A percentile compares a stretch with the other conserved stretches of the same genome.
Evolutionary conservation across 2,329 filamentous ascomycete species (phyloP).

Genomic region (Emmonsiellopsis sp.): DNA sequence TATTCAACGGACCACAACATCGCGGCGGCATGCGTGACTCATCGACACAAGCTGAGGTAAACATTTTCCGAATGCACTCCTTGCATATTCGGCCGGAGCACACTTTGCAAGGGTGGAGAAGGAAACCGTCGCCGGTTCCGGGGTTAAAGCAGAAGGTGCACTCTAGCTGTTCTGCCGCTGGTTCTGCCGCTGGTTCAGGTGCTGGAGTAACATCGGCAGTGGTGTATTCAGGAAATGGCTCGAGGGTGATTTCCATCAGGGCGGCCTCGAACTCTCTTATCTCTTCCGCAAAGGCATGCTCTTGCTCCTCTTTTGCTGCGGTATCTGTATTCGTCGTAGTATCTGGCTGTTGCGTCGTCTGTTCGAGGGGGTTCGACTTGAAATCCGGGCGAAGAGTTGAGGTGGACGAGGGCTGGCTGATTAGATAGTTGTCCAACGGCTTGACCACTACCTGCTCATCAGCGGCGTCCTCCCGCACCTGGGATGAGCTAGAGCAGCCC

Average conservation of each 20-base stretch:
- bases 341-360: background rate
- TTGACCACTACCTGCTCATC: background rate
- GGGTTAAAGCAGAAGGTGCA: background rate
- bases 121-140: background rate
- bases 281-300: background rate
- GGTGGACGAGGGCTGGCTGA: background rate
- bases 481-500: conserved; percentile 3
- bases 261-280: background rate
- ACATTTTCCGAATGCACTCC: conserved; percentile 22
- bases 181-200: background rate
- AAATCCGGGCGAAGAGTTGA: background rate
- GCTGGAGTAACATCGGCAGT: background rate
- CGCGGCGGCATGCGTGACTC: conserved; percentile 35
- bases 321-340: background rate
- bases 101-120: background rate
- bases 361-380: background rate
- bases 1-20: conserved; percentile 36
- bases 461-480: background rate
- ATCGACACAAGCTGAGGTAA: conserved; percentile 31
- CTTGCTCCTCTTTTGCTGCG: no score
- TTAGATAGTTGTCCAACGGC: background rate
- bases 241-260: background rate
- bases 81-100: background rate
- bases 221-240: background rate
- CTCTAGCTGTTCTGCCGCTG: background rate